Evolutionary conservation across 1,139 yeast genomes (phyloP).

Genomic region (Suhomyces terraborum): DNA sequence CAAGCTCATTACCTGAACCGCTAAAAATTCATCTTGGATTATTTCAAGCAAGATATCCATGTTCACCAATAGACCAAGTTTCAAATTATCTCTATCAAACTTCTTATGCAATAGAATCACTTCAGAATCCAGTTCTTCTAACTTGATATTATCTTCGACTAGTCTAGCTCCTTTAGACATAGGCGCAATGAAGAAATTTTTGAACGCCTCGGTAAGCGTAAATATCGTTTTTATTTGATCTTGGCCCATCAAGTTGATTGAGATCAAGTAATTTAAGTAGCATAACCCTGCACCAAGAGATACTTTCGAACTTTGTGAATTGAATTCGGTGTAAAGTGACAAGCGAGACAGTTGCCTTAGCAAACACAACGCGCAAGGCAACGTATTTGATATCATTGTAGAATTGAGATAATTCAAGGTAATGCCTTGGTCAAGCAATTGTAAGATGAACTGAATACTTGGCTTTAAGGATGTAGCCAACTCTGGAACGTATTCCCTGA

Average conservation of each 20-base stretch:
- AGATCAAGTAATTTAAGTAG: conserved; percentile 24
- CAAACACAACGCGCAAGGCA: not conserved
- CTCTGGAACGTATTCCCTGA: not conserved
- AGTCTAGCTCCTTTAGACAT: conserved; percentile 26
- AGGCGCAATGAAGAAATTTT: conserved; percentile 30
- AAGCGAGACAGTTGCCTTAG: conserved; percentile 2
- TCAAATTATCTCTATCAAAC: conserved; percentile 11
- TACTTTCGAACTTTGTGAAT: conserved; percentile 25
- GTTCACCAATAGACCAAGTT: conserved; percentile 15
- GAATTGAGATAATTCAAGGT: conserved; percentile 15
- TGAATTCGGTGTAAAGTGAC: conserved; percentile 24
- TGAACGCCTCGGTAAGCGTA: conserved; percentile 19
- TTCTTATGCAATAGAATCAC: conserved; percentile 4
- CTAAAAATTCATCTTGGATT: conserved; percentile 23
- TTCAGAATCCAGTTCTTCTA: conserved; percentile 17
- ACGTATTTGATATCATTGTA: conserved; percentile 12
- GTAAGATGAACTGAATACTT: conserved; percentile 22
- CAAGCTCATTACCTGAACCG: conserved; percentile 17
- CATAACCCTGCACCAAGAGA: conserved; percentile 25
- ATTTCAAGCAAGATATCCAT: conserved; percentile 14
- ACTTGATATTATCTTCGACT: conserved; percentile 12
- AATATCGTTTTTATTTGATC: conserved; percentile 15
- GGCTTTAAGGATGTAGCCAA: not conserved
- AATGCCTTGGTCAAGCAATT: conserved; percentile 31
- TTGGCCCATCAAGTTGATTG: conserved; percentile 19